These are phyloP conservation scores for Candida xyloterini DNA, from an alignment of 805 yeast genomes.

Conservation along the genomic window DNA sequence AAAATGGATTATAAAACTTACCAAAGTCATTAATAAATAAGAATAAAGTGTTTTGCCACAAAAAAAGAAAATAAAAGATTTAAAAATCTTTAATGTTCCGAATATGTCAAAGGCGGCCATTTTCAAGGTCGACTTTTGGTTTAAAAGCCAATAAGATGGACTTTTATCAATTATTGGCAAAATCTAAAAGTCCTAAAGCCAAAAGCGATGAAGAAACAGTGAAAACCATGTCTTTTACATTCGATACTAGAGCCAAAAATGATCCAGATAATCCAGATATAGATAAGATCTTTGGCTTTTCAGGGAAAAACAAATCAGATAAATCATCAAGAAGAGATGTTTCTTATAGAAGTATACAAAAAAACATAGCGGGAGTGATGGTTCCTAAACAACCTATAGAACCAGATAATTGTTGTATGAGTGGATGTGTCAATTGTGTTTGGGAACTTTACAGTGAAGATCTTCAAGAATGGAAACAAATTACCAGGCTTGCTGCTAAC, in stretches of 20 bases:
- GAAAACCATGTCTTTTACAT: conserved; percentile 19
- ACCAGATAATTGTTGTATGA: conserved; percentile 97
- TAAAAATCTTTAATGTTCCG: conserved; percentile 1
- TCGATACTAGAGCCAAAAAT: conserved; percentile 25
- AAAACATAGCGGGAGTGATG: conserved; percentile 55
- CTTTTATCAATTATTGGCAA: conserved; percentile 18
- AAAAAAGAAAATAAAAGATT: conserved; percentile 3
- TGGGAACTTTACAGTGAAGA: conserved; percentile 95
- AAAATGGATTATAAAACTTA: conserved; percentile 2
- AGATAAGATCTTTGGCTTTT: conserved; percentile 31
- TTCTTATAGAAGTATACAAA: conserved; percentile 32
- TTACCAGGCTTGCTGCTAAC: conserved; percentile 56
- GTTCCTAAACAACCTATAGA: conserved; percentile 85
- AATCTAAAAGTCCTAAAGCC: conserved; percentile 15
- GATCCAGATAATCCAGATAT: conserved; percentile 21
- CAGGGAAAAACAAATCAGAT: conserved; percentile 30
- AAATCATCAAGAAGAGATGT: conserved; percentile 37
- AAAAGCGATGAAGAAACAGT: conserved; percentile 13
- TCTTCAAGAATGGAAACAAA: conserved; percentile 71
- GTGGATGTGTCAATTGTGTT: conserved; percentile 95
- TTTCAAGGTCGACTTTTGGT: neutral
- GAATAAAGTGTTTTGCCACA: conserved; percentile 7
- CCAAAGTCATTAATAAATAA: conserved; percentile 11
- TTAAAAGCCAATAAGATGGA: conserved; percentile 14
- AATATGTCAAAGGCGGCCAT: conserved; percentile 1